phyloP scores from a whole-genome alignment of 2,329 filamentous ascomycete genomes.

The Aureobasidium sp. region DNA sequence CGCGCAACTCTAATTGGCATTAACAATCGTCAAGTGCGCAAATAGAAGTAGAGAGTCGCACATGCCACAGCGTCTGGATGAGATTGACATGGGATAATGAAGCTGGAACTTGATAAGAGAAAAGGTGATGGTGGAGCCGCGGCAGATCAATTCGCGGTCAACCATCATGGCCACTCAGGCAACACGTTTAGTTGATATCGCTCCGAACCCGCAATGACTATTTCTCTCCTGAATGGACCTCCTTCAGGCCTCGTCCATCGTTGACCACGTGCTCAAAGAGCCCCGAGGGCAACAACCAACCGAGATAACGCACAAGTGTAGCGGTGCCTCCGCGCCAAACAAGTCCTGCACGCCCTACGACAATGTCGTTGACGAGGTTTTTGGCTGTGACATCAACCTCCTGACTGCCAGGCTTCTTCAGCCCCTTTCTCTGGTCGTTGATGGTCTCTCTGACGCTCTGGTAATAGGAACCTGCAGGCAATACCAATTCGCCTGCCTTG shows the following conservation, averaged over 20 bases:
- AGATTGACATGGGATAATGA: no score
- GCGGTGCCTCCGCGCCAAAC: slow-evolving; percentile 11
- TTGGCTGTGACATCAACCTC: not conserved
- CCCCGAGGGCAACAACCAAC: not conserved
- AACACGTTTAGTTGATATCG: no score
- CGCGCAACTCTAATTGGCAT: no score
- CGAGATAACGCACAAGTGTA: not conserved
- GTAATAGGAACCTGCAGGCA: slow-evolving; percentile 7
- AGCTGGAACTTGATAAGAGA: no score
- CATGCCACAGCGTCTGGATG: no score
- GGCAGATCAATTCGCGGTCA: no score
- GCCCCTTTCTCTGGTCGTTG: not conserved
- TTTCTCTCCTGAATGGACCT: not conserved
- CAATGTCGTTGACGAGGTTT: not conserved
- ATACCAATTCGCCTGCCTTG: not conserved
- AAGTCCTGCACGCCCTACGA: not conserved
- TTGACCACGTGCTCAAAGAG: not conserved
- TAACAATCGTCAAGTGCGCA: no score
- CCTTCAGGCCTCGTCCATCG: not conserved
- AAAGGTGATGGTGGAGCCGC: no score
- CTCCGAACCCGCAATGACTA: no score
- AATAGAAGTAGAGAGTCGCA: no score
- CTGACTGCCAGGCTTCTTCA: slow-evolving; percentile 1
- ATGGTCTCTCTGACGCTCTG: not conserved
- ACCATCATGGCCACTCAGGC: no score